phyloP scores from a whole-genome alignment of 345 rosid genomes.

The Theobroma cacao region DNA sequence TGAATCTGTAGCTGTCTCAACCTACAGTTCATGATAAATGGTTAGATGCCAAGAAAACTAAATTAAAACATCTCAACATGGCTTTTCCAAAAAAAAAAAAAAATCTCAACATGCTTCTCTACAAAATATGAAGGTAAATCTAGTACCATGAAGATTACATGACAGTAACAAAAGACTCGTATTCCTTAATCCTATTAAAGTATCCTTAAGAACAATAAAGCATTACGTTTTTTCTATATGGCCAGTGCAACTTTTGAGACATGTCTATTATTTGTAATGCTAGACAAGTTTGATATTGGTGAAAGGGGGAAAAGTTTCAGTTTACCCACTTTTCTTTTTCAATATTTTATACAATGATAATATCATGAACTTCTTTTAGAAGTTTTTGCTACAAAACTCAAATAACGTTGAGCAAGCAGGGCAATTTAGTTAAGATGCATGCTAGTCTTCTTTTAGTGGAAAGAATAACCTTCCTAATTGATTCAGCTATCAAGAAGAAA shows the following conservation, averaged over 20 bases:
- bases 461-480: not conserved
- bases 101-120: not conserved
- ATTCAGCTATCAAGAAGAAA: not conserved
- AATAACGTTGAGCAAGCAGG: not conserved
- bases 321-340: not conserved
- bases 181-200: not conserved
- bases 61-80: not conserved
- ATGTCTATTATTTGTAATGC: not conserved
- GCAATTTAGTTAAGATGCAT: not conserved
- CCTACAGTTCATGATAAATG: slow-evolving; percentile 44
- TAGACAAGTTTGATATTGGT: not conserved
- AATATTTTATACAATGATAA: not conserved
- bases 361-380: not conserved
- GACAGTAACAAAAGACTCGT: not conserved
- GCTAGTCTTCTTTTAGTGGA: not conserved
- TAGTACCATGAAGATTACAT: not conserved
- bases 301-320: not conserved
- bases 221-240: not conserved
- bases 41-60: slow-evolving; percentile 9
- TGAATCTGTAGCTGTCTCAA: slow-evolving; percentile 83
- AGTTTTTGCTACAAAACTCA: not conserved
- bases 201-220: not conserved
- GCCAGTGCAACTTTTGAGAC: not conserved
- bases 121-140: not conserved
- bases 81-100: too few species aligned